Conservation (phyloP, 331 rosid species). For the Quercus lobata region DNA sequence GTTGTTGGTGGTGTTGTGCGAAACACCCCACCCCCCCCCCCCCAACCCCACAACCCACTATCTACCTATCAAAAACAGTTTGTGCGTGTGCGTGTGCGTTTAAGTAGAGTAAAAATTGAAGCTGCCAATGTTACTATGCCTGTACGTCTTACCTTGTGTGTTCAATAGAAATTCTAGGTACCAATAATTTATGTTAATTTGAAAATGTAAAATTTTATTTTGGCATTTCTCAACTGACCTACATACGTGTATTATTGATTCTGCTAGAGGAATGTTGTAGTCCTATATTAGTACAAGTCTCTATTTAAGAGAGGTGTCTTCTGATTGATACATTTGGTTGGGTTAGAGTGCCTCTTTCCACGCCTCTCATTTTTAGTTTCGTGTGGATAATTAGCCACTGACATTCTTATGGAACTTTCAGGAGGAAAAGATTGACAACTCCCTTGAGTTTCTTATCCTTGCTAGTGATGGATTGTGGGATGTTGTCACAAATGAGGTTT, state of each 20-base stretch:
- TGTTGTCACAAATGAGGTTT: conserved; percentile 93
- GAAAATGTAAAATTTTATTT: neutral
- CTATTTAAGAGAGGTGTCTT: neutral
- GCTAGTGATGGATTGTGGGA: conserved; percentile 99
- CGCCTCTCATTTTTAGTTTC: neutral
- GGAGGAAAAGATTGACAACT: conserved; percentile 89
- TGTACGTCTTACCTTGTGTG: neutral
- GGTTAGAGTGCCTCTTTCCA: neutral
- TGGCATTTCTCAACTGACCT: neutral
- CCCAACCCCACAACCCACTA: too few species aligned
- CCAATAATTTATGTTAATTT: neutral
- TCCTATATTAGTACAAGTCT: neutral
- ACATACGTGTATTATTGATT: conserved; percentile 1
- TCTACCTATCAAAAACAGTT: too few species aligned
- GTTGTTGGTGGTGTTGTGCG: too few species aligned
- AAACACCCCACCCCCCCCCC: too few species aligned
- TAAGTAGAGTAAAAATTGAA: neutral
- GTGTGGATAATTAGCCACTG: neutral
- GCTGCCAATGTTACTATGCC: neutral
- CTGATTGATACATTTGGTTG: neutral
- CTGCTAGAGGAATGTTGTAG: conserved; percentile 14
- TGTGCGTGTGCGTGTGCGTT: too few species aligned
- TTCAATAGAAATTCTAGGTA: neutral
- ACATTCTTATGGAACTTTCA: conserved; percentile 29
- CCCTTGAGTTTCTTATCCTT: conserved; percentile 90